Conservation (phyloP, 768 basidiomycete species). For the Rhodotorula babjevae region DNA sequence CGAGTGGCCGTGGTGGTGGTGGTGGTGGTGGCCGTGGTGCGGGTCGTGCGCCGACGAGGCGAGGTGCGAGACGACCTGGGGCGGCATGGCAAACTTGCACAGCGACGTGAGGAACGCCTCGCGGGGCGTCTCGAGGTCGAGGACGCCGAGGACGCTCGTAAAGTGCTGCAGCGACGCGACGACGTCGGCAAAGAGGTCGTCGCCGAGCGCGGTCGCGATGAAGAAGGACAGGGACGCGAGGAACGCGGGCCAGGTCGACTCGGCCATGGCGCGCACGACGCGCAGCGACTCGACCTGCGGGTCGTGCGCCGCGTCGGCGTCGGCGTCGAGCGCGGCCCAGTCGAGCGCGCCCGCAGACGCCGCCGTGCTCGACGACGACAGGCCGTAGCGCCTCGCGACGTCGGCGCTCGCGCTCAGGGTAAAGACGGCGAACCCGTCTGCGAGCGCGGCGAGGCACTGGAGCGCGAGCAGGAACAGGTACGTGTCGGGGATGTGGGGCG, state of each 20-base stretch:
- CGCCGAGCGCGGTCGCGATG: conserved; percentile 83
- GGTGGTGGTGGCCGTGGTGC: conserved; percentile 14
- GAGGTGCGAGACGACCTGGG: conserved; percentile 76
- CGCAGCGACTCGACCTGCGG: conserved; percentile 58
- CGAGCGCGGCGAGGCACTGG: conserved; percentile 78
- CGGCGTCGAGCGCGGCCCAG: conserved; percentile 60
- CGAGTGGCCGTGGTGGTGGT: conserved; percentile 12
- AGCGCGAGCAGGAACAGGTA: conserved; percentile 89
- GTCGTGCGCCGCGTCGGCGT: conserved; percentile 54
- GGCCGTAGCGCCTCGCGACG: conserved; percentile 51
- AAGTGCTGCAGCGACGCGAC: conserved; percentile 75
- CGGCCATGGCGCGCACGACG: conserved; percentile 71
- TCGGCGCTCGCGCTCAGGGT: conserved; percentile 64
- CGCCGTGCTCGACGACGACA: conserved; percentile 51
- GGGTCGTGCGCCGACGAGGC: conserved; percentile 51
- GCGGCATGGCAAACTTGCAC: conserved; percentile 87
- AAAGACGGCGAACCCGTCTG: conserved; percentile 74
- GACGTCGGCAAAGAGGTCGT: conserved; percentile 83
- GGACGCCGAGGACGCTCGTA: conserved; percentile 80
- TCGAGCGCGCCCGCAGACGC: conserved; percentile 50
- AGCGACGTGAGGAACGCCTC: conserved; percentile 88
- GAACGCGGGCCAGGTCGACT: conserved; percentile 84
- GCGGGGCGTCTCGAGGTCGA: conserved; percentile 77
- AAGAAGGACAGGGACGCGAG: conserved; percentile 80
- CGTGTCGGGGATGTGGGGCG: conserved; percentile 84